Percentiles rank a stretch among this genome's conserved stretches.
Conservation (phyloP, 1,284 basidiomycete genomes). For the Hemileia vastatrix region DNA sequence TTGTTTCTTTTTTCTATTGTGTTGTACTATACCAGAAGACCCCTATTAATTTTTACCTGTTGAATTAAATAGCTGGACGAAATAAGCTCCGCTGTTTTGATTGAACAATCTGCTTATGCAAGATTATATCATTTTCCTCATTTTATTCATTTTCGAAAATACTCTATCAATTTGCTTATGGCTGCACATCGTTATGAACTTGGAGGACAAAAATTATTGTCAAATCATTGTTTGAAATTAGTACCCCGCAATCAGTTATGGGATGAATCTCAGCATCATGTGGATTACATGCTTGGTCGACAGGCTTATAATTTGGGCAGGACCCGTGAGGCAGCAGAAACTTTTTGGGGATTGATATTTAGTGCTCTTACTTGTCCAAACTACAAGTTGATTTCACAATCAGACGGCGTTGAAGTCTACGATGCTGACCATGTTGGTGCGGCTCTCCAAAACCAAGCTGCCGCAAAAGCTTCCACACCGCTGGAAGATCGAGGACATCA, state of each 20-base stretch:
- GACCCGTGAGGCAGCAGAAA: not conserved
- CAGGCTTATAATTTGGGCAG: not conserved
- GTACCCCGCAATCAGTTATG: constrained; percentile 1
- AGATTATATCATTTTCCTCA: too few relatives aligned
- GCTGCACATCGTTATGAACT: constrained; percentile 5
- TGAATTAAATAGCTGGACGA: constrained; percentile 1
- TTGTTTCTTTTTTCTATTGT: not conserved
- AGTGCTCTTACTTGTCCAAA: too few relatives aligned
- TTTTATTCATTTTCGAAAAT: not conserved
- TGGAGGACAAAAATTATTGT: constrained; percentile 5
- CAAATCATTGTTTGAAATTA: not conserved
- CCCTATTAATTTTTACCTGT: not conserved
- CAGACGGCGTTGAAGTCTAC: too few relatives aligned
- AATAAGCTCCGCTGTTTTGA: constrained; percentile 10
- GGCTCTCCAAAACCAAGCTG: not conserved
- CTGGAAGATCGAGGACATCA: constrained; percentile 2
- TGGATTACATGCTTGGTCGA: constrained; percentile 1
- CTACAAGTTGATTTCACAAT: too few relatives aligned
- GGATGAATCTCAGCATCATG: constrained; percentile 1
- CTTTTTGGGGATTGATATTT: constrained; percentile 13
- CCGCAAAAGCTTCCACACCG: too few relatives aligned
- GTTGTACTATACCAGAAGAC: not conserved
- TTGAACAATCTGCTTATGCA: constrained; percentile 16
- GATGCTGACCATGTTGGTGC: too few relatives aligned
- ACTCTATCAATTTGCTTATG: not conserved